phyloP scores from a whole-genome alignment of 108 stramenopile genomes.

The Nitzschia palea region DNA sequence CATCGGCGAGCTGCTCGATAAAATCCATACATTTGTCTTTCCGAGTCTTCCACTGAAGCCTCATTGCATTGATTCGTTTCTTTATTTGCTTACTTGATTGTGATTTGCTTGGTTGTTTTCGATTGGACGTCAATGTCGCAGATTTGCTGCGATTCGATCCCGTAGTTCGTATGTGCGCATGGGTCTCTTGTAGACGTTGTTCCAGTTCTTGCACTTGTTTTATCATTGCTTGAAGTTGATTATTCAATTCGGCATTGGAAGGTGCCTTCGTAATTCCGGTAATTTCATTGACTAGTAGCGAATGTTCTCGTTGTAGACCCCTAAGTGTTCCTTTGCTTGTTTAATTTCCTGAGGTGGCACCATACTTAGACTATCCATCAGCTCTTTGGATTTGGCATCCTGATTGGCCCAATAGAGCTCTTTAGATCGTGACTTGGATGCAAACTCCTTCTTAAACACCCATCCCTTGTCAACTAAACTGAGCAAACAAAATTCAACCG shows the following conservation, averaged over 20 bases:
- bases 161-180: slow-evolving; percentile 27
- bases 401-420: slow-evolving; percentile 73
- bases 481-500: slow-evolving; percentile 64
- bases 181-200: slow-evolving; percentile 31
- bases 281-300: slow-evolving; percentile 32
- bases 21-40: slow-evolving; percentile 85
- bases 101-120: slow-evolving; percentile 13
- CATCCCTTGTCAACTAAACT: slow-evolving; percentile 66
- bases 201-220: slow-evolving; percentile 33
- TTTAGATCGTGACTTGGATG: slow-evolving; percentile 47
- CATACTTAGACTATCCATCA: slow-evolving; percentile 21
- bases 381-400: slow-evolving; percentile 35
- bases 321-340: slow-evolving; percentile 18
- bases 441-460: slow-evolving; percentile 71
- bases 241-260: slow-evolving; percentile 60
- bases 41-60: slow-evolving; percentile 69
- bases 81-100: slow-evolving; percentile 33
- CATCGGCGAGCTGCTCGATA: slow-evolving; percentile 78
- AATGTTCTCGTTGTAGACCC: slow-evolving; percentile 26
- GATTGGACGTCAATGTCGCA: background rate
- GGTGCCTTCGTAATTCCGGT: slow-evolving; percentile 35
- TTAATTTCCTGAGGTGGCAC: slow-evolving; percentile 42
- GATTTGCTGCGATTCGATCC: background rate
- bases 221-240: slow-evolving; percentile 32
- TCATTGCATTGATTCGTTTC: slow-evolving; percentile 71